Evolutionary conservation across 306 rosid species (phyloP).

Genomic region (Quercus parvula): DNA sequence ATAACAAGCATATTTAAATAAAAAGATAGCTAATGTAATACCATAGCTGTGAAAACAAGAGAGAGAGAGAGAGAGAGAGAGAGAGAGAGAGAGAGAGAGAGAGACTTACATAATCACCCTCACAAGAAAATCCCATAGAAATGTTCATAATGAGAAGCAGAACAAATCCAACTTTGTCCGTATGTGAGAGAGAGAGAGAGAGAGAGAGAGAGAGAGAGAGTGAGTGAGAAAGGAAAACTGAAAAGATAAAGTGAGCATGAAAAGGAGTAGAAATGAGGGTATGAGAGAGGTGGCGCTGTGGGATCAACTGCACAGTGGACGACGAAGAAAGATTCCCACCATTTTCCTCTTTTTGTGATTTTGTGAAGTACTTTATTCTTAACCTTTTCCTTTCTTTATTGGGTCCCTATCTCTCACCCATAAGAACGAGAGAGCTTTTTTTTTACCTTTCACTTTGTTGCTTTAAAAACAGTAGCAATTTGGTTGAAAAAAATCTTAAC

Average conservation of each 20-base stretch:
- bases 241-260: conserved; percentile 42
- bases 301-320: conserved; percentile 44
- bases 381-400: conserved; percentile 51
- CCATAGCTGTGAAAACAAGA: conserved; percentile 1
- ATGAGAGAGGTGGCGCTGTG: conserved; percentile 36
- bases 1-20: neutral
- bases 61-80: neutral
- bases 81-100: neutral
- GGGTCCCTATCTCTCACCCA: conserved; percentile 37
- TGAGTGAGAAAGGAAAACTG: conserved; percentile 18
- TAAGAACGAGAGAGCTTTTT: conserved; percentile 32
- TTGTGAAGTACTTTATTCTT: conserved; percentile 36
- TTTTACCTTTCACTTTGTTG: conserved; percentile 33
- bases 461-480: conserved; percentile 42
- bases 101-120: conserved; percentile 52
- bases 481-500: conserved; percentile 26
- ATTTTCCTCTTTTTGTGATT: conserved; percentile 39
- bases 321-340: conserved; percentile 68
- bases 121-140: conserved; percentile 57
- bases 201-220: conserved; percentile 16
- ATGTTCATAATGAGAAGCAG: conserved; percentile 38
- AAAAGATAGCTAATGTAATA: neutral
- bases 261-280: conserved; percentile 34
- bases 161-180: conserved; percentile 42
- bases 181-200: conserved; percentile 16